phyloP scores from a whole-genome alignment of 2,329 filamentous ascomycete species.

The Beauveria sp. region DNA sequence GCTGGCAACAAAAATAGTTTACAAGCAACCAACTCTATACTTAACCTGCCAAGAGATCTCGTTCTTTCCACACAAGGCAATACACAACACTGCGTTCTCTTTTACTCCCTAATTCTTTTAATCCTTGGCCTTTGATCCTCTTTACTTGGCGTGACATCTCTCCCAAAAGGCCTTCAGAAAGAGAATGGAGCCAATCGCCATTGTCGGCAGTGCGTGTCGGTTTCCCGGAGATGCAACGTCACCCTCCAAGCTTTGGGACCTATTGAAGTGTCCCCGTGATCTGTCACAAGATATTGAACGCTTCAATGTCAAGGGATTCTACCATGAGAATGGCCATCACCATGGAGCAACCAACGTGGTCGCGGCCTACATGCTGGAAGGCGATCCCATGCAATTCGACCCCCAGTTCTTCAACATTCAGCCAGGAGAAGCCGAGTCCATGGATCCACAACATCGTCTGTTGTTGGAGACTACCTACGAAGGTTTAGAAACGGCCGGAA shows the following conservation, averaged over 20 bases:
- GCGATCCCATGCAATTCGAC: constrained; percentile 27
- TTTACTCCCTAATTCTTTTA: background rate
- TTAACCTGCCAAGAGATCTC: background rate
- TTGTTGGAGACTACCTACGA: constrained; percentile 28
- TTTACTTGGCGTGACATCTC: background rate
- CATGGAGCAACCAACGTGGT: constrained; percentile 19
- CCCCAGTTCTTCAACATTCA: constrained; percentile 39
- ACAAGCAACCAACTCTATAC: background rate
- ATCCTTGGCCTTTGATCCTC: no score
- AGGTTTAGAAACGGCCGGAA: constrained; percentile 13
- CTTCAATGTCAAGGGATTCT: constrained; percentile 16
- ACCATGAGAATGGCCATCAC: constrained; percentile 17
- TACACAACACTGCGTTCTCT: background rate
- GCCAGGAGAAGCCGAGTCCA: constrained; percentile 33
- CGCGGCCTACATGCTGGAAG: constrained; percentile 21
- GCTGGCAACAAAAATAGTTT: background rate
- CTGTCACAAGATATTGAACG: constrained; percentile 18
- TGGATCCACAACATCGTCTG: constrained; percentile 24
- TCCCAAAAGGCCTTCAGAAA: no score
- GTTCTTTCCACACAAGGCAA: no score
- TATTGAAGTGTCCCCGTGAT: constrained; percentile 14
- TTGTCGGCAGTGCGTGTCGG: constrained; percentile 13
- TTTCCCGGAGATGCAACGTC: constrained; percentile 10
- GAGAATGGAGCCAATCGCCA: constrained; percentile 12
- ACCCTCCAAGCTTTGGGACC: constrained; percentile 12